Base-by-base conservation (phyloP, 495 filamentous ascomycete species). In the Penicillium cinerascens region DNA sequence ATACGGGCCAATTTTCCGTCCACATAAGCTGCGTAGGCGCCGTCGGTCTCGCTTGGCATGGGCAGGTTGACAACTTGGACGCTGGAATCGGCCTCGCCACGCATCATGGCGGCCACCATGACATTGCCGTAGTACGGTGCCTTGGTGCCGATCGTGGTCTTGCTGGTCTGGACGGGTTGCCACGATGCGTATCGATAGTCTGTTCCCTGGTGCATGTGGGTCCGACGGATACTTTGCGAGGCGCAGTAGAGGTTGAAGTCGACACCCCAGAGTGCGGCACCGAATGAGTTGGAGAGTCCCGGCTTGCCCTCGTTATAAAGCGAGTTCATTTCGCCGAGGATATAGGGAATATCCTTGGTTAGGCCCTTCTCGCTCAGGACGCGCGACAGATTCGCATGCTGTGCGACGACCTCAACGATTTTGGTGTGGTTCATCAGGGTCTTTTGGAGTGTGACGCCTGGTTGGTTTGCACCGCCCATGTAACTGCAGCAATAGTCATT, bases 181-280 rank as follows among this genome's bases (percentile, higher is more conserved):
- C 84, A 87, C 27, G 66, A 52, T 43, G 60, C 60, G 55, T 82
- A 82, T 23, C 84, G 77, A 61, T 82, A 87, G 64, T 84, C 69
- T 29, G 79, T 83, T 7, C 83, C 83, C 69, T 79, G 53, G 75
- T 89, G 86, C 80, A 87, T 85, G 58, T 87, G 81, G 6, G 82
- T 74, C 40, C 83, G 75, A 11, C 67, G 67, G 72, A 87, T 82
- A 26, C 76, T 78, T 7, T 75, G 73, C 8, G 75, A 69, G 3
- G 83, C 85, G 44, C 74, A 73, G 58, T 78, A 80, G 15, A 86
- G 71, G 56, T 79, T 80, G 72, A 86, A 88, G 61, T 89, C 84
- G 10, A 87, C 60, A 29, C 71, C 80, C 86, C 85, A 89, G 26
- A 88, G 79, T 0, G 85, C 83, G 11, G 85, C 85, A 41, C 85